Percentiles rank a stretch among this genome's conserved stretches.
Evolutionary conservation across 2,329 filamentous ascomycete genomes (phyloP).

Genomic region (Penicillium sp.): DNA sequence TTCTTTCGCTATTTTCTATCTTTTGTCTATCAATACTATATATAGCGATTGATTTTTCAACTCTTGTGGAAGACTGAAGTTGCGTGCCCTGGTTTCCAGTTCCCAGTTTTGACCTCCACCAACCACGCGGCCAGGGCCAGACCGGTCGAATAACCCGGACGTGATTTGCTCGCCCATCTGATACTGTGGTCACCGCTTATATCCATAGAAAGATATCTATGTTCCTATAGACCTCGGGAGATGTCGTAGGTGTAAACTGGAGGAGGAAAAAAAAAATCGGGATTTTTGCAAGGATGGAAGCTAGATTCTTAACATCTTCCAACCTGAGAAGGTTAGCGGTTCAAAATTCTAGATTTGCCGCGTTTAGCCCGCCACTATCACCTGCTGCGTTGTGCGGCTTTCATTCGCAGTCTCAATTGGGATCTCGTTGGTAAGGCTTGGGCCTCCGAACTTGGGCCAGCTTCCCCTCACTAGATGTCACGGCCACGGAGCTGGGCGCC

Average conservation of each 20-base stretch:
- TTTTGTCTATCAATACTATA: not conserved
- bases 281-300: not conserved
- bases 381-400: conserved; percentile 14
- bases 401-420: conserved; percentile 10
- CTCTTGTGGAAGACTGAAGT: not conserved
- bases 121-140: conserved; percentile 11
- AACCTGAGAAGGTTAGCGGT: not conserved
- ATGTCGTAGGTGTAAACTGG: not conserved
- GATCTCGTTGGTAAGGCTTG: conserved; percentile 1
- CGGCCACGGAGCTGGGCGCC: too few relatives aligned
- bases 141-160: conserved; percentile 9
- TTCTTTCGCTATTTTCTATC: not conserved
- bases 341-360: conserved; percentile 2
- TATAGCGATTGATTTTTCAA: not conserved
- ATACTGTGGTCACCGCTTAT: not conserved
- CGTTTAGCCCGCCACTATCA: conserved; percentile 14
- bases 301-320: not conserved
- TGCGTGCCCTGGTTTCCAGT: not conserved
- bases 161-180: not conserved
- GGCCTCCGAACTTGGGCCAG: not conserved
- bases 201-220: not conserved
- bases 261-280: not conserved
- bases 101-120: not conserved
- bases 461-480: not conserved
- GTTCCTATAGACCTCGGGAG: not conserved